Conservation (phyloP, 176 grass and related monocot species). For the Eragrostis curvula region DNA sequence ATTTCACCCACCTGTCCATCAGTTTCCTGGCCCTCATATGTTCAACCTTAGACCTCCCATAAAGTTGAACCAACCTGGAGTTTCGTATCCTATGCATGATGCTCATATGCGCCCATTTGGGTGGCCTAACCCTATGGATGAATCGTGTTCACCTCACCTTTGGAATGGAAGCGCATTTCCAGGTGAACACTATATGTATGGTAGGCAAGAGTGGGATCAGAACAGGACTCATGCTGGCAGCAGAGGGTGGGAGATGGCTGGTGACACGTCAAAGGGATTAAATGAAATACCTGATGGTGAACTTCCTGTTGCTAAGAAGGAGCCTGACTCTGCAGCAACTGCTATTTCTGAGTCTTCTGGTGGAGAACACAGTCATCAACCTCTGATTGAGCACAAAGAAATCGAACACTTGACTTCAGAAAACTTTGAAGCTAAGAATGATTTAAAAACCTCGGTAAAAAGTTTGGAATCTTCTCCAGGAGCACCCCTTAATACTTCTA, state of each 20-base stretch:
- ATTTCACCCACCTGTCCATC: conserved; percentile 75
- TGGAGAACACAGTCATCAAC: conserved; percentile 39
- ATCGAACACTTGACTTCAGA: conserved; percentile 41
- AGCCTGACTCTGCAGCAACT: conserved; percentile 44
- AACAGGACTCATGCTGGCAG: conserved; percentile 54
- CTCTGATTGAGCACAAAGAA: conserved; percentile 45
- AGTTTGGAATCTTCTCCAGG: conserved; percentile 31
- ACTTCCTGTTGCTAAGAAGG: conserved; percentile 60
- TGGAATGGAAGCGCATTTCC: conserved; percentile 70
- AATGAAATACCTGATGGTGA: conserved; percentile 51
- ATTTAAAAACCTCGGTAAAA: conserved; percentile 24
- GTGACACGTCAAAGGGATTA: conserved; percentile 64
- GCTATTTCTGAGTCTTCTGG: conserved; percentile 44
- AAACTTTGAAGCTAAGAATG: conserved; percentile 56
- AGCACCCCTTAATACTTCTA: conserved; percentile 35
- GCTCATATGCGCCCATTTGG: conserved; percentile 74
- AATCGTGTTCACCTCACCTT: conserved; percentile 74
- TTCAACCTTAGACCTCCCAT: conserved; percentile 84
- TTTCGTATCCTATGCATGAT: conserved; percentile 91
- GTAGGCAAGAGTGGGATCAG: conserved; percentile 79
- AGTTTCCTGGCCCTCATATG: conserved; percentile 72
- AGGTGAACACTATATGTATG: conserved; percentile 63
- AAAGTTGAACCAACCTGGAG: conserved; percentile 75
- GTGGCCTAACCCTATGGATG: conserved; percentile 82
- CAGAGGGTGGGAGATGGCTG: conserved; percentile 67